phyloP scores from a whole-genome alignment of 345 rosid genomes.

The Cardiospermum halicacabum region DNA sequence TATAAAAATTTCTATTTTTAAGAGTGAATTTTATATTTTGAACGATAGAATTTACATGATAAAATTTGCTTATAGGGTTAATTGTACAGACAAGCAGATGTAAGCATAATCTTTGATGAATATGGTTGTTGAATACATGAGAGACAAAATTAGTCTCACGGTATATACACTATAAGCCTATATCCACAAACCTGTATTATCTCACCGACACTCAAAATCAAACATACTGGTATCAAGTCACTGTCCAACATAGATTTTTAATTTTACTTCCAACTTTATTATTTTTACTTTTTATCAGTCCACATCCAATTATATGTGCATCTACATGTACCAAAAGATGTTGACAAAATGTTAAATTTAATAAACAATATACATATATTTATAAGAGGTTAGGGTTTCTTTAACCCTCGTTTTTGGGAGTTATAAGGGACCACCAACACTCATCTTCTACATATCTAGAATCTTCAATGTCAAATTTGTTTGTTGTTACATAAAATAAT shows the following conservation, averaged over 20 bases:
- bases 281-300: background rate
- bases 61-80: no score
- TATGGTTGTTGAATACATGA: no score
- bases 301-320: background rate
- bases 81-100: no score
- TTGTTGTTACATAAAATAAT: background rate
- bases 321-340: background rate
- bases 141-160: background rate
- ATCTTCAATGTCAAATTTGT: background rate
- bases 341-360: background rate
- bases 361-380: constrained; percentile 1
- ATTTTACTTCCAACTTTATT: background rate
- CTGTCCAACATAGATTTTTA: background rate
- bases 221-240: constrained; percentile 3
- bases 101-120: no score
- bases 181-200: background rate
- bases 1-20: no score
- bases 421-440: constrained; percentile 9
- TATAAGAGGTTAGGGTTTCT: constrained; percentile 15
- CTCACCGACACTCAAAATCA: constrained; percentile 11
- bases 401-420: constrained; percentile 8
- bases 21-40: no score
- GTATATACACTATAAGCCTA: background rate
- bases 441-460: background rate
- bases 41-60: no score